phyloP scores from a whole-genome alignment of 768 basidiomycete genomes.

The Cubamyces lactineus region DNA sequence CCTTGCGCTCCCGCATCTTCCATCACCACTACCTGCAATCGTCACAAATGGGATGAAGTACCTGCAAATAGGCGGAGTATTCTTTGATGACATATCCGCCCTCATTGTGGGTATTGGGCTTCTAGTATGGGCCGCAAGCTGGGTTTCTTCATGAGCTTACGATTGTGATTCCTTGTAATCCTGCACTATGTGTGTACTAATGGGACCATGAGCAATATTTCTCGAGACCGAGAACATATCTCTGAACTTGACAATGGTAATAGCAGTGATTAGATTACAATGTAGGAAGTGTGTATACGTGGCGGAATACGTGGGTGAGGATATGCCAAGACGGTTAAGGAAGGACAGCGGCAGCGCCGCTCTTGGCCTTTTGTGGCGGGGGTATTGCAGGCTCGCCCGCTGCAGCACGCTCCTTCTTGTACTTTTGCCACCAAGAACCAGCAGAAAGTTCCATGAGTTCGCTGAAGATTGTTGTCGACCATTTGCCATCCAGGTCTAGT shows the following conservation, averaged over 20 bases:
- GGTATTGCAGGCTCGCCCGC: slow-evolving; percentile 46
- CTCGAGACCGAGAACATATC: not conserved
- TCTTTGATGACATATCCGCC: slow-evolving; percentile 74
- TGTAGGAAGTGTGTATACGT: not conserved
- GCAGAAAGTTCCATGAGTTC: slow-evolving; percentile 74
- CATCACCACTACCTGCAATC: slow-evolving; percentile 62
- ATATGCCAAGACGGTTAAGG: slow-evolving; percentile 29
- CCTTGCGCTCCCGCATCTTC: slow-evolving; percentile 65
- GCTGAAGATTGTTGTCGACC: slow-evolving; percentile 66
- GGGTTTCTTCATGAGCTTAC: slow-evolving; percentile 28
- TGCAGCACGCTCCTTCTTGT: slow-evolving; percentile 50
- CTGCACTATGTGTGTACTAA: slow-evolving; percentile 20
- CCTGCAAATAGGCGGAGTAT: slow-evolving; percentile 63
- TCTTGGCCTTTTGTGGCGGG: slow-evolving; percentile 32
- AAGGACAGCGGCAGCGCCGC: slow-evolving; percentile 44
- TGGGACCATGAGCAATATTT: slow-evolving; percentile 1
- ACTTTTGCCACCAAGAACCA: slow-evolving; percentile 58
- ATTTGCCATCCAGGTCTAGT: slow-evolving; percentile 65
- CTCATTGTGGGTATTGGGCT: slow-evolving; percentile 75
- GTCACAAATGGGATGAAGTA: slow-evolving; percentile 69
- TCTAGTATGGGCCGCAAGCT: slow-evolving; percentile 33
- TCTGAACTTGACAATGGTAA: not conserved
- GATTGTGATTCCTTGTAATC: slow-evolving; percentile 14
- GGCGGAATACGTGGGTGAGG: not conserved
- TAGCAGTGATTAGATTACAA: slow-evolving; percentile 21